Evolutionary conservation across 2,329 filamentous ascomycete genomes (phyloP).

Genomic region (Hymenoscyphus fructigenus): DNA sequence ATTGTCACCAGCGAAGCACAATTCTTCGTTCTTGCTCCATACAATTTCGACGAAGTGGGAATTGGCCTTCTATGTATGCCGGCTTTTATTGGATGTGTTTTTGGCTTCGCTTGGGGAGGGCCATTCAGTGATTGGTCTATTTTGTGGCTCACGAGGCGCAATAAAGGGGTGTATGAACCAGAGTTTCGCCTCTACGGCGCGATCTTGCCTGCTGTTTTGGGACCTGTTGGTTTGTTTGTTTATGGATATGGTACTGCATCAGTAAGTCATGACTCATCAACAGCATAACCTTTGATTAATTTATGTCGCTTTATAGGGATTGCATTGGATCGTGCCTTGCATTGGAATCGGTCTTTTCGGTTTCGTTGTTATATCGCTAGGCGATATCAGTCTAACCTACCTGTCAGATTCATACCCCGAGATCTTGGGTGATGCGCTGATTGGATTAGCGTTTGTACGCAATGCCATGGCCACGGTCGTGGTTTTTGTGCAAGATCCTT

Average conservation of each 20-base stretch:
- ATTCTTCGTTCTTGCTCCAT: slow-evolving; percentile 40
- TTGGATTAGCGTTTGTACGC: slow-evolving; percentile 45
- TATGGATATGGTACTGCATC: slow-evolving; percentile 13
- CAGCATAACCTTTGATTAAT: background rate
- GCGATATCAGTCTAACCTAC: slow-evolving; percentile 15
- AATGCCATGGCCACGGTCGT: slow-evolving; percentile 45
- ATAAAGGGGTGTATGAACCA: slow-evolving; percentile 42
- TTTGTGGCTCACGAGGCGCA: slow-evolving; percentile 38
- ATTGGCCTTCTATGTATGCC: slow-evolving; percentile 43
- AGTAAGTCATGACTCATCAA: background rate
- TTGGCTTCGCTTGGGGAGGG: slow-evolving; percentile 38
- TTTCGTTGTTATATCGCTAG: slow-evolving; percentile 6
- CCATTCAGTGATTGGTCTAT: slow-evolving; percentile 41
- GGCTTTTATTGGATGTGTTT: slow-evolving; percentile 41
- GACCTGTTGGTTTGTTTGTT: slow-evolving; percentile 13
- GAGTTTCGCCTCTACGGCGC: slow-evolving; percentile 42
- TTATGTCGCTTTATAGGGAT: slow-evolving; percentile 5
- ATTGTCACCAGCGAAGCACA: slow-evolving; percentile 39
- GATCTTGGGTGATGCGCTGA: slow-evolving; percentile 48
- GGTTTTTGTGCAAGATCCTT: slow-evolving; percentile 46
- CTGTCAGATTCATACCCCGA: slow-evolving; percentile 16
- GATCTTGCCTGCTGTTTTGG: slow-evolving; percentile 8
- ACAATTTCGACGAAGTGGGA: slow-evolving; percentile 40
- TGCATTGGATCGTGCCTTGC: slow-evolving; percentile 17
- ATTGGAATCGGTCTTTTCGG: slow-evolving; percentile 16